phyloP scores from a whole-genome alignment of 345 rosid species.

The Gossypium turneri region DNA sequence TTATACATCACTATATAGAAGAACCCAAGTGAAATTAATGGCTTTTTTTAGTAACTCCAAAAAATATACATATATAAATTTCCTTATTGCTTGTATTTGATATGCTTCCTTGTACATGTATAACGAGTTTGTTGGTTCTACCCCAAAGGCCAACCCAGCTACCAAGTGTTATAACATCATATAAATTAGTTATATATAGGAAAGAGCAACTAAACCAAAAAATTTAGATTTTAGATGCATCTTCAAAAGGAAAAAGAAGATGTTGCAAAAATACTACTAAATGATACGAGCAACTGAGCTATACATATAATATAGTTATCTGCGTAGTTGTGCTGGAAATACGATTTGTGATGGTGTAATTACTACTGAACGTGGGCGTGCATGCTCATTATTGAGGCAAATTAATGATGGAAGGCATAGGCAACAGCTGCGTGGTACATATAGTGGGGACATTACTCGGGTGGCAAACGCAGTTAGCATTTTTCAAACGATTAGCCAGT shows the following conservation, averaged over 20 bases:
- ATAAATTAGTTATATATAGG: neutral
- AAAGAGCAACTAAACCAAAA: neutral
- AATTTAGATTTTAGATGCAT: neutral
- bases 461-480: neutral
- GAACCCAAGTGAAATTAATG: no score
- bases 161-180: neutral
- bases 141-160: no score
- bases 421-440: neutral
- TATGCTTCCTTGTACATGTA: no score
- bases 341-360: neutral
- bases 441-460: conserved; percentile 6
- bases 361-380: neutral
- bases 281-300: neutral
- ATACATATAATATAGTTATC: neutral
- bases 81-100: no score
- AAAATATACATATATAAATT: no score
- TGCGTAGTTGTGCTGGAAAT: neutral
- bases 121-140: no score
- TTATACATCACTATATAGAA: no score
- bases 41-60: no score
- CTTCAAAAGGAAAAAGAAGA: neutral
- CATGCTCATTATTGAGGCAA: conserved; percentile 3
- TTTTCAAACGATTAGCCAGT: neutral
- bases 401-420: neutral
- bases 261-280: no score